These are phyloP conservation scores for Nepenthes gracilis DNA, from an alignment of 148 eudicot species.

Conservation along the genomic window DNA sequence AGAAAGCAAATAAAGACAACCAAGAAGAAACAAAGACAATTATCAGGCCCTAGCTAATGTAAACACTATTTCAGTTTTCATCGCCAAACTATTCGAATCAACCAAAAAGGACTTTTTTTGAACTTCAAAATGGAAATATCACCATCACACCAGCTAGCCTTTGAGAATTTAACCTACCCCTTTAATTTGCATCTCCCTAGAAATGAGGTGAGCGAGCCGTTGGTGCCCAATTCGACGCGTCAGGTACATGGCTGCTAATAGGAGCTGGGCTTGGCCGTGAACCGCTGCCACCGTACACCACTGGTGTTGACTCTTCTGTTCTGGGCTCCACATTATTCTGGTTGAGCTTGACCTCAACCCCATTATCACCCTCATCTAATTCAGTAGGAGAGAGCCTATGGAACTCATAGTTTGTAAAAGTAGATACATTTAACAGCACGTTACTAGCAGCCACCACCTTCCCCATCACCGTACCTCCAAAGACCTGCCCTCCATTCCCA, in stretches of 20 bases:
- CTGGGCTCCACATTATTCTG: not conserved
- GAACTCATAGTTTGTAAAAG: slow-evolving; percentile 8
- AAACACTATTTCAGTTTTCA: no score
- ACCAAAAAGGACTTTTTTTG: not conserved
- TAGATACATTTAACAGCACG: slow-evolving; percentile 8
- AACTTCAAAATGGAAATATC: not conserved
- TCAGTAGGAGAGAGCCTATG: slow-evolving; percentile 7
- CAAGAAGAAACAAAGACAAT: no score
- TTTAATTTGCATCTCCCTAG: not conserved
- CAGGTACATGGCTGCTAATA: slow-evolving; percentile 1
- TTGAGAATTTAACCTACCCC: not conserved
- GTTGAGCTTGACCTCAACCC: not conserved
- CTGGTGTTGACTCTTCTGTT: not conserved
- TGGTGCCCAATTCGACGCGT: slow-evolving; percentile 4
- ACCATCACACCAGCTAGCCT: not conserved
- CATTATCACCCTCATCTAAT: not conserved
- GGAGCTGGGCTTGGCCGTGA: not conserved
- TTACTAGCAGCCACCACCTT: slow-evolving; percentile 9
- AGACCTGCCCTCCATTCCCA: slow-evolving; percentile 7
- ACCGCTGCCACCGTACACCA: not conserved
- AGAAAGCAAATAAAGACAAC: no score
- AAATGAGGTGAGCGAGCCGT: slow-evolving; percentile 6
- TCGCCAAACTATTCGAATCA: no score
- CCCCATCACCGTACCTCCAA: slow-evolving; percentile 20
- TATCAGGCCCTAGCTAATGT: no score